phyloP scores from a whole-genome alignment of 2,329 filamentous ascomycete genomes.

The Fusarium torreyae region DNA sequence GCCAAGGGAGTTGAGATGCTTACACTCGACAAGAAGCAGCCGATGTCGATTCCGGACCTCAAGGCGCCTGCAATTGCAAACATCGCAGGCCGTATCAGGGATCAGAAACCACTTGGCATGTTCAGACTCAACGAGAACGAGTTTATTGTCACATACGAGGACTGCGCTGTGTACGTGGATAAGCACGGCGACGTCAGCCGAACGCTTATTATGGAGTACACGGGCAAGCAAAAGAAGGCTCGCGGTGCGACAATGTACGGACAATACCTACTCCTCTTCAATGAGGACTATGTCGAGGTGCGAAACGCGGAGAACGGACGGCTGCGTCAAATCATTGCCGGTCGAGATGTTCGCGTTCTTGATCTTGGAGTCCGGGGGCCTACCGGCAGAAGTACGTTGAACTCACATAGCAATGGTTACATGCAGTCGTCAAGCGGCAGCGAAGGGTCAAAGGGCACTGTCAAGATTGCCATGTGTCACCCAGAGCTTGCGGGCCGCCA shows the following conservation, averaged over 20 bases:
- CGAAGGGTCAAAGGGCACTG: slow-evolving; percentile 76
- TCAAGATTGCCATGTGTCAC: slow-evolving; percentile 97
- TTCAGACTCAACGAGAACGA: slow-evolving; percentile 93
- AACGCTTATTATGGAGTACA: slow-evolving; percentile 97
- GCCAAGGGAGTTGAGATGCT: slow-evolving; percentile 95
- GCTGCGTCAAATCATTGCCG: slow-evolving; percentile 92
- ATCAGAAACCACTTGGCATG: slow-evolving; percentile 93
- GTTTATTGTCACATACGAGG: slow-evolving; percentile 93
- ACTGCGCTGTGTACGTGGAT: slow-evolving; percentile 97
- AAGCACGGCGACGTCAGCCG: slow-evolving; percentile 97
- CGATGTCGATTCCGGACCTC: slow-evolving; percentile 92
- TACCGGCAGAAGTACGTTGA: slow-evolving; percentile 63
- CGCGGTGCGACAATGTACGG: slow-evolving; percentile 90
- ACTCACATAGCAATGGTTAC: slow-evolving; percentile 54
- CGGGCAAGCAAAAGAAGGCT: slow-evolving; percentile 86
- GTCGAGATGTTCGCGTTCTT: slow-evolving; percentile 88
- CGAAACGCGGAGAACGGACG: slow-evolving; percentile 96
- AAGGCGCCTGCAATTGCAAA: slow-evolving; percentile 83
- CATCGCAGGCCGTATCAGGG: slow-evolving; percentile 86
- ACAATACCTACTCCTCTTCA: slow-evolving; percentile 92
- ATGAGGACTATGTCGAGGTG: slow-evolving; percentile 96
- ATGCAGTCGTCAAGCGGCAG: slow-evolving; percentile 55
- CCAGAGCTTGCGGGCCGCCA: slow-evolving; percentile 87
- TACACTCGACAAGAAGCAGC: slow-evolving; percentile 96
- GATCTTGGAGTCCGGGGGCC: slow-evolving; percentile 84